Conservation (phyloP, 2,329 filamentous ascomycete genomes). For the Lecanicillium sp. region DNA sequence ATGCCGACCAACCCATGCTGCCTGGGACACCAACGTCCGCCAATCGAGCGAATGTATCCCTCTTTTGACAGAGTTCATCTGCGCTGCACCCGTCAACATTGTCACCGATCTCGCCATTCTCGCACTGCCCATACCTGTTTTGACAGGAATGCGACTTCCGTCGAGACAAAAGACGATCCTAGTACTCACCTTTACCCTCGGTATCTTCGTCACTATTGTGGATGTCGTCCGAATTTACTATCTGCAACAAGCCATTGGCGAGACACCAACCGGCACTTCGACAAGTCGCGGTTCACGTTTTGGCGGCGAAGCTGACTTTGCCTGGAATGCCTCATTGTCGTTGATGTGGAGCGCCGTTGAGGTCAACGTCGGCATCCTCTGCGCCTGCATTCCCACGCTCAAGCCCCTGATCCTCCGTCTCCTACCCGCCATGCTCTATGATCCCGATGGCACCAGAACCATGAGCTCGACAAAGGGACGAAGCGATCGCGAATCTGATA, state of each 20-base stretch:
- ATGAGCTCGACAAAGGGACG: constrained; percentile 19
- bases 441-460: constrained; percentile 34
- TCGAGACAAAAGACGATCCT: constrained; percentile 81
- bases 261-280: constrained; percentile 27
- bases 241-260: constrained; percentile 61
- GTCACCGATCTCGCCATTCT: constrained; percentile 84
- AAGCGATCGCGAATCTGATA: constrained; percentile 18
- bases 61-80: constrained; percentile 54
- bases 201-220: constrained; percentile 79
- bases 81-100: constrained; percentile 83
- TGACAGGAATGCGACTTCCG: constrained; percentile 79
- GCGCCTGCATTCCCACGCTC: constrained; percentile 83
- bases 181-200: constrained; percentile 76
- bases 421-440: constrained; percentile 47
- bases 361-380: constrained; percentile 83
- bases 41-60: constrained; percentile 41
- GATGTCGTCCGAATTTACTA: constrained; percentile 88
- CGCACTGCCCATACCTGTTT: constrained; percentile 77
- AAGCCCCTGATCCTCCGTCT: constrained; percentile 72
- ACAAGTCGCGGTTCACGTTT: constrained; percentile 35
- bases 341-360: constrained; percentile 94
- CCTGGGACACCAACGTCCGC: constrained; percentile 41
- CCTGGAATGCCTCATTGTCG: constrained; percentile 72
- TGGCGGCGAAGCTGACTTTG: constrained; percentile 44
- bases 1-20: constrained; percentile 65